Percentiles rank a stretch among this genome's conserved stretches.
These are phyloP conservation scores for Spiraea crenata DNA, from an alignment of 331 rosid species.

Conservation along the genomic window DNA sequence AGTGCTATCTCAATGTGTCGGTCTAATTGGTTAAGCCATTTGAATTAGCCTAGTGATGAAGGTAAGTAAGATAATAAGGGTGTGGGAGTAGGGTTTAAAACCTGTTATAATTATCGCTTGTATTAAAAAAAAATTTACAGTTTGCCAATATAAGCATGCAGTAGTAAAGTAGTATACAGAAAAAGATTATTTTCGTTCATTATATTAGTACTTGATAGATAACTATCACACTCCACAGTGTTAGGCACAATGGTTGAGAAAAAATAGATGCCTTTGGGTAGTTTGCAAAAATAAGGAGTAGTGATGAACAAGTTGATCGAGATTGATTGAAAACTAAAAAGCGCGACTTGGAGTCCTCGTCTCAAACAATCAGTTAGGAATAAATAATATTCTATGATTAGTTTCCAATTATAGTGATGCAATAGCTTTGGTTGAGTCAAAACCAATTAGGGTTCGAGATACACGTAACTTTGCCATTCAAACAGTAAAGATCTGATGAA, in stretches of 20 bases:
- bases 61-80: no score
- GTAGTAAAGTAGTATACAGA: no score
- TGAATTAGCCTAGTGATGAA: no score
- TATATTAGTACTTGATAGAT: background rate
- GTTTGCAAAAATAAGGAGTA: constrained; percentile 20
- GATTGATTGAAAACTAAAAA: background rate
- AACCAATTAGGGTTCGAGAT: constrained; percentile 5
- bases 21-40: no score
- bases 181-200: background rate
- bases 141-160: no score
- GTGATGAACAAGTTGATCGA: constrained; percentile 16
- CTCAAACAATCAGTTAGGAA: constrained; percentile 20
- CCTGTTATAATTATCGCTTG: no score
- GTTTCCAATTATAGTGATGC: background rate
- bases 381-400: constrained; percentile 8
- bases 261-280: constrained; percentile 4
- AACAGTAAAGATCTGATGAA: constrained; percentile 38
- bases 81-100: no score
- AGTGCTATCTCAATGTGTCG: no score
- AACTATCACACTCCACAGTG: constrained; percentile 6
- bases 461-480: constrained; percentile 29
- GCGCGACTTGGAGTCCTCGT: constrained; percentile 11
- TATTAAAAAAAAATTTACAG: no score
- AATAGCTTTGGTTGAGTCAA: background rate
- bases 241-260: constrained; percentile 55